Base-by-base conservation (phyloP, 2,329 filamentous ascomycete species). In the Aureobasidium sp. region DNA sequence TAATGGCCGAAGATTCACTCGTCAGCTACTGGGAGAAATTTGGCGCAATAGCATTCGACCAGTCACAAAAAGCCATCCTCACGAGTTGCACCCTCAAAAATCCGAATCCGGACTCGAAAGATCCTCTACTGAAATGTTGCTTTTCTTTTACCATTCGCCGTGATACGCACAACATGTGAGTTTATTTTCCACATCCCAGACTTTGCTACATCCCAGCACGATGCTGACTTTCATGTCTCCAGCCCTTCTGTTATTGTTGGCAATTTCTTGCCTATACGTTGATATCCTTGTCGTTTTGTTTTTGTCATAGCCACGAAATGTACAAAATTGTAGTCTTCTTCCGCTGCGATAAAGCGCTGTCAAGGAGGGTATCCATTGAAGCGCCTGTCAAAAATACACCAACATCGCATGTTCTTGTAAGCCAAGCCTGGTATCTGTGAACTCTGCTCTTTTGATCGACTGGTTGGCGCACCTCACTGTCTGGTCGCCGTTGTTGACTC, bases 21-120 rank as follows among this genome's bases (percentile, higher is more conserved):
- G 93, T 97, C 52, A 88, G 88, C 62, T 98, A 98, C 65, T 98
- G 93, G 93, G 93, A 98, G 70, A 95, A 98, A 64, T 98, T 98
- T 65, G 90, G 91, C 47, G 91, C 90, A 4, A 97, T 98, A 62
- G 94, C 93, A 8, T 98, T 98, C 69, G 93, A 98, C 66, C 83
- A 85, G 54, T 84, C 82, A 8, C 93, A 97, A 66, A 95, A 98
- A 68, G 94, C 91, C 19, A 88, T 98, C 63, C 75, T 98, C 60
- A 98, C 93, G 19, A 91, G 88, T 60, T 98, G 93, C 67, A 86
- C 88, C 10, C 73, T 98, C 57, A 95, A 95, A 70, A 90, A 84
- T 60, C 90, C 88, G 3, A 80, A 83, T 53, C 62, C 64, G 47
- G 79, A 79, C 56, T 82, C 84, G 3, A 81, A 81, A 39, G 80